A percentile compares a stretch with the other conserved stretches of the same genome.
Evolutionary conservation across 179 eudicot genomes (phyloP).

Genomic region (Silene coronaria): DNA sequence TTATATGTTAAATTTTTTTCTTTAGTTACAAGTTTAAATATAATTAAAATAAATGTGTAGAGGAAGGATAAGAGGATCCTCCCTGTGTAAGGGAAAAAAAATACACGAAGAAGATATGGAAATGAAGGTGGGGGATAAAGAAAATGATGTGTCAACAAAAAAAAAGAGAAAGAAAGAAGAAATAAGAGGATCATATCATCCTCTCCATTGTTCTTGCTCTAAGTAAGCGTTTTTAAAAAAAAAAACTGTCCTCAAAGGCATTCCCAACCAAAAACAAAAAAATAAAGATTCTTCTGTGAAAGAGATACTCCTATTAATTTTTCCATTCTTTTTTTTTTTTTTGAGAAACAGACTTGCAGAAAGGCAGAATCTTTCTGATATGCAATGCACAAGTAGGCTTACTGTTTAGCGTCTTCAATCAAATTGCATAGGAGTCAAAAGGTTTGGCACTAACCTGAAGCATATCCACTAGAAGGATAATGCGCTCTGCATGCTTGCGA

Average conservation of each 20-base stretch:
- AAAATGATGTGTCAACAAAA: too few relatives aligned
- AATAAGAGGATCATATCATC: too few relatives aligned
- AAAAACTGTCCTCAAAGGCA: neutral
- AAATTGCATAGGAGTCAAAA: neutral
- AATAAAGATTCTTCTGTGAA: neutral
- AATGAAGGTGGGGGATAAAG: too few relatives aligned
- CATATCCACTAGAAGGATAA: conserved; percentile 99
- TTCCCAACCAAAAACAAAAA: neutral
- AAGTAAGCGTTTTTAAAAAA: neutral
- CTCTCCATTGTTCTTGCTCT: too few relatives aligned
- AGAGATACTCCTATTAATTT: neutral
- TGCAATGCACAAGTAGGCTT: neutral
- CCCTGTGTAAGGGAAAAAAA: too few relatives aligned
- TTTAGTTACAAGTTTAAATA: too few relatives aligned
- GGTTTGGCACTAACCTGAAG: conserved; percentile 55
- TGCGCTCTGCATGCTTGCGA: conserved; percentile 95
- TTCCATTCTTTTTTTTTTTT: neutral
- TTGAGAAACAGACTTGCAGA: neutral
- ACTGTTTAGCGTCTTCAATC: neutral
- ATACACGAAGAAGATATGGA: too few relatives aligned
- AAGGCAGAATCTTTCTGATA: neutral
- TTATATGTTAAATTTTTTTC: too few relatives aligned
- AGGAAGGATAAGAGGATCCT: too few relatives aligned
- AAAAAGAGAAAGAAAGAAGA: too few relatives aligned
- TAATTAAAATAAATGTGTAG: too few relatives aligned